Evolutionary conservation across 202 grass and related monocot species (phyloP).

Genomic region (Setaria viridis): DNA sequence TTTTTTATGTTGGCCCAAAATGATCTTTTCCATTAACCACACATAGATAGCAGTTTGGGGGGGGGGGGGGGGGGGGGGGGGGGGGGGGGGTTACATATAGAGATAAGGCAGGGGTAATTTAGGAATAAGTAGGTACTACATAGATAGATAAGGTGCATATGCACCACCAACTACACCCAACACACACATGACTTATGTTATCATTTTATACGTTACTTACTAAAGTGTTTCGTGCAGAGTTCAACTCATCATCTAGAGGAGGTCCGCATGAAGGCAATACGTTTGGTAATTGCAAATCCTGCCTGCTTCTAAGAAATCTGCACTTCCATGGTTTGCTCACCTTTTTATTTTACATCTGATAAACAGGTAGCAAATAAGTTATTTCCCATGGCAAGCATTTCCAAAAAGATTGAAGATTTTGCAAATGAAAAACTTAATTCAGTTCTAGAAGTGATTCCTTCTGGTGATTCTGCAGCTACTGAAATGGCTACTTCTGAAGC

Average conservation of each 20-base stretch:
- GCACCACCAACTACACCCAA: no score
- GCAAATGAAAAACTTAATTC: conserved; percentile 89
- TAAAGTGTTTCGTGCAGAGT: conserved; percentile 68
- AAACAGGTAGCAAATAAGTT: conserved; percentile 96
- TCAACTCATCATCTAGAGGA: conserved; percentile 81
- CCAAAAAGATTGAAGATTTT: conserved; percentile 89
- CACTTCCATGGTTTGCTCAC: conserved; percentile 43
- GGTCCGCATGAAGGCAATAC: conserved; percentile 95
- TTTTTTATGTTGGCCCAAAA: neutral
- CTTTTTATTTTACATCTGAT: conserved; percentile 17
- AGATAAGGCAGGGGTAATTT: no score
- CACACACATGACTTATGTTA: no score
- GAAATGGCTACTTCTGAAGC: conserved; percentile 50
- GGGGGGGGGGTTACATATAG: no score
- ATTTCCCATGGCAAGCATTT: conserved; percentile 88
- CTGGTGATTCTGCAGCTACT: conserved; percentile 44
- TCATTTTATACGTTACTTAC: conserved; percentile 37
- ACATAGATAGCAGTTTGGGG: no score
- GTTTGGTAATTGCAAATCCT: conserved; percentile 64
- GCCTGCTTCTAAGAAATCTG: conserved; percentile 24
- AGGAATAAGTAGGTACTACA: no score
- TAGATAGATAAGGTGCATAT: neutral
- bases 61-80: no score
- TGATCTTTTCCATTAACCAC: no score
- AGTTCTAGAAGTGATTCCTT: conserved; percentile 59